Conservation (phyloP, 2,329 filamentous ascomycete species). For the Aspergillus udagawae region DNA sequence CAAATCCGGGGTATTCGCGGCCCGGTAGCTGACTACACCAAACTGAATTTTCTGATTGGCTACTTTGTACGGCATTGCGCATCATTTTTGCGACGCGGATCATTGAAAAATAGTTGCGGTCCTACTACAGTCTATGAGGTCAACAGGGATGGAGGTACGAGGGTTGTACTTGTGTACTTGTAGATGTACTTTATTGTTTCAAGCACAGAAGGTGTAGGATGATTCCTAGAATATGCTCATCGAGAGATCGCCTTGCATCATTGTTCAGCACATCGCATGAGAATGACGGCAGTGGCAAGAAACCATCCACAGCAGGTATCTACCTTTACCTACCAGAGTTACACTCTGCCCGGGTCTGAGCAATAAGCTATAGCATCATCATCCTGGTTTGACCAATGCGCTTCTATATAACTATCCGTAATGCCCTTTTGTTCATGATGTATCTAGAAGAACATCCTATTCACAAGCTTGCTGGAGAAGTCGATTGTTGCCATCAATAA, state of each 20-base stretch:
- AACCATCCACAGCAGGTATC: background rate
- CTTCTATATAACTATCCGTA: background rate
- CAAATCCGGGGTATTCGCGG: background rate
- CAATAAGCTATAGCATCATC: background rate
- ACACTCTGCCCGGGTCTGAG: background rate
- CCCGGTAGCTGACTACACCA: background rate
- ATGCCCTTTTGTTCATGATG: background rate
- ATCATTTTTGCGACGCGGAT: background rate
- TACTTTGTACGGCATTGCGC: background rate
- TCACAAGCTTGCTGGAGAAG: background rate
- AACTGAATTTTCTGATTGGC: background rate
- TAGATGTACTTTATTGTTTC: background rate
- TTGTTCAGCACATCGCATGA: background rate
- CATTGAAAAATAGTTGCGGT: background rate
- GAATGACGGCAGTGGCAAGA: background rate
- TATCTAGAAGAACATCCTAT: background rate
- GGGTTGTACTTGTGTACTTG: background rate
- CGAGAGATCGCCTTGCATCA: background rate
- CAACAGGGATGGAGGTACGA: background rate
- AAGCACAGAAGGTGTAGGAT: background rate
- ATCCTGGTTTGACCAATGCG: background rate
- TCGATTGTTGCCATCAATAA: slow-evolving; percentile 3
- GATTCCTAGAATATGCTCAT: background rate
- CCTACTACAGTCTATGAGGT: background rate
- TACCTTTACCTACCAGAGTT: too few species aligned